phyloP scores from a whole-genome alignment of 257 asterid species.

The Solanum corneliomulleri region DNA sequence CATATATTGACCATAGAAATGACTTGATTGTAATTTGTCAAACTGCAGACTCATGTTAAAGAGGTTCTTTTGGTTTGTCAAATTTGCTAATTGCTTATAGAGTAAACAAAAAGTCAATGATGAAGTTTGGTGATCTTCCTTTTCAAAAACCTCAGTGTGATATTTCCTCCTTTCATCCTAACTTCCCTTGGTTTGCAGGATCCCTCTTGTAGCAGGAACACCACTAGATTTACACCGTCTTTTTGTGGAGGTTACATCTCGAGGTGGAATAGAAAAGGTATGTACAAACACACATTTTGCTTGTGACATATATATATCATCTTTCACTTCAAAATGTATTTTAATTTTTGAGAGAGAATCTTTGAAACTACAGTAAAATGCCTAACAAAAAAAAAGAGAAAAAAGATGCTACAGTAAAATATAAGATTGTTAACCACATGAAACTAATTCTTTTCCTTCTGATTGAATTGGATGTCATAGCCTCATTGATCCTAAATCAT shows the following conservation, averaged over 20 bases:
- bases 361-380: background rate
- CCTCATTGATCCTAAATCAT: background rate
- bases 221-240: constrained; percentile 71
- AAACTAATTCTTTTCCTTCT: background rate
- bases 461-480: background rate
- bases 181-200: constrained; percentile 30
- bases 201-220: constrained; percentile 74
- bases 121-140: background rate
- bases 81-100: background rate
- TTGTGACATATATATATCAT: background rate
- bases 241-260: constrained; percentile 80
- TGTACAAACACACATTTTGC: background rate
- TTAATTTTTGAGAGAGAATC: background rate
- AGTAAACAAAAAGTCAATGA: background rate
- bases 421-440: background rate
- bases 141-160: background rate
- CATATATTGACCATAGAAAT: background rate
- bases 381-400: background rate
- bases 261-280: constrained; percentile 95
- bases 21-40: background rate
- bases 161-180: background rate
- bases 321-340: background rate
- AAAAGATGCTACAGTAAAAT: background rate
- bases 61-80: background rate
- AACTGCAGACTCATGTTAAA: background rate